Percentiles rank a stretch among this genome's conserved stretches.
phyloP scores from a whole-genome alignment of 208 protist species.

The Naegleria gruberi region DNA sequence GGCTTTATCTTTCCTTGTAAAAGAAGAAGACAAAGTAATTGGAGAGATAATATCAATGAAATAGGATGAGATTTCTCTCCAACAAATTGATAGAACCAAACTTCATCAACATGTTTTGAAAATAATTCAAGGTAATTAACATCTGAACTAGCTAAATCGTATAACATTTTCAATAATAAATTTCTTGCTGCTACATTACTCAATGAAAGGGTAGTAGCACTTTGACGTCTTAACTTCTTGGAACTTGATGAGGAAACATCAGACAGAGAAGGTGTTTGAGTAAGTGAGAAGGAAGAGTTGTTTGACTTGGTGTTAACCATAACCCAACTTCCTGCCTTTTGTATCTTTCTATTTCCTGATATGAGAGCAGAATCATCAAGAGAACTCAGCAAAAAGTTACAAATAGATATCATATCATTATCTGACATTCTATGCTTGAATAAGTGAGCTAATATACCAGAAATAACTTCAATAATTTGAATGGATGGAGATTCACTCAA shows the following conservation, averaged over 20 bases:
- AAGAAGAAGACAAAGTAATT: background rate
- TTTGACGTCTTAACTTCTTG: background rate
- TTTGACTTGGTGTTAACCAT: background rate
- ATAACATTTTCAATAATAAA: background rate
- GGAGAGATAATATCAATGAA: background rate
- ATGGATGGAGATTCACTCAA: background rate
- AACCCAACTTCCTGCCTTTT: background rate
- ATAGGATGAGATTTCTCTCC: conserved; percentile 4
- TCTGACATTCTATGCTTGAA: background rate
- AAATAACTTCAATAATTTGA: background rate
- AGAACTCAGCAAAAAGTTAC: background rate
- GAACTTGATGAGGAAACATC: background rate
- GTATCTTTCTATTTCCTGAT: background rate
- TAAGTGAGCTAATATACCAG: background rate
- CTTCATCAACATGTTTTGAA: background rate
- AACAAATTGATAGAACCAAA: conserved; percentile 22
- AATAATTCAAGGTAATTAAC: background rate
- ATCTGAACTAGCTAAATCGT: background rate
- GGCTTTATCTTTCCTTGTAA: background rate
- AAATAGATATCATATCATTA: background rate
- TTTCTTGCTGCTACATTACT: background rate
- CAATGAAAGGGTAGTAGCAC: background rate
- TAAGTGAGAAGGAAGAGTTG: background rate
- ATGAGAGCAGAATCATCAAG: background rate
- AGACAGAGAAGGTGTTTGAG: background rate